phyloP scores from a whole-genome alignment of 805 yeast genomes.

The Kazachstania psychrophila region DNA sequence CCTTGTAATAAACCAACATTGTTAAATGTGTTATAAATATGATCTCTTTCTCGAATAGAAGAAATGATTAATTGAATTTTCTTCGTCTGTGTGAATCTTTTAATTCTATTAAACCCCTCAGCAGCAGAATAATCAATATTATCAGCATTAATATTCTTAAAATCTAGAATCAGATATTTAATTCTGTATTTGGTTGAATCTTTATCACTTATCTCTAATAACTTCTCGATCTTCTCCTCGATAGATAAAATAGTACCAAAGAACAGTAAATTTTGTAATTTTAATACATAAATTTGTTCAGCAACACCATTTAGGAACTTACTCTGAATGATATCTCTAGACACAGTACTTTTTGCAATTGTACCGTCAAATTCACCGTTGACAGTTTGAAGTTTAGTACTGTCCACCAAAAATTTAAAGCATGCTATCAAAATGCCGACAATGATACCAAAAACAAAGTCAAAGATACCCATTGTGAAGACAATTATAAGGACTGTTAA shows the following conservation, averaged over 20 bases:
- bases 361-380: conserved; percentile 77
- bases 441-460: conserved; percentile 85
- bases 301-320: conserved; percentile 80
- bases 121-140: conserved; percentile 90
- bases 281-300: conserved; percentile 78
- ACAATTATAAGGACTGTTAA: conserved; percentile 77
- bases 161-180: conserved; percentile 73
- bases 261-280: conserved; percentile 80
- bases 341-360: conserved; percentile 84
- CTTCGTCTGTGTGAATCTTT: conserved; percentile 63
- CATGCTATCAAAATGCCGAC: conserved; percentile 89
- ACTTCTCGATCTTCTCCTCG: conserved; percentile 59
- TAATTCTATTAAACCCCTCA: conserved; percentile 83
- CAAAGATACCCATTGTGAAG: conserved; percentile 91
- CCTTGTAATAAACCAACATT: conserved; percentile 75
- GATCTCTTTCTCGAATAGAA: conserved; percentile 60
- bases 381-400: conserved; percentile 75
- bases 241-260: conserved; percentile 94
- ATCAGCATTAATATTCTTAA: conserved; percentile 61
- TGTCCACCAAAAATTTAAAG: conserved; percentile 88
- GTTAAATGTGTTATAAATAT: conserved; percentile 58
- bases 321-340: conserved; percentile 83
- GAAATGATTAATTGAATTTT: conserved; percentile 67
- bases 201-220: conserved; percentile 46
- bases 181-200: conserved; percentile 45